Evolutionary conservation across 2,329 filamentous ascomycete species (phyloP), one percentile per base, ranked within the genome.

Genomic region (Pseudogymnoascus sp.): DNA sequence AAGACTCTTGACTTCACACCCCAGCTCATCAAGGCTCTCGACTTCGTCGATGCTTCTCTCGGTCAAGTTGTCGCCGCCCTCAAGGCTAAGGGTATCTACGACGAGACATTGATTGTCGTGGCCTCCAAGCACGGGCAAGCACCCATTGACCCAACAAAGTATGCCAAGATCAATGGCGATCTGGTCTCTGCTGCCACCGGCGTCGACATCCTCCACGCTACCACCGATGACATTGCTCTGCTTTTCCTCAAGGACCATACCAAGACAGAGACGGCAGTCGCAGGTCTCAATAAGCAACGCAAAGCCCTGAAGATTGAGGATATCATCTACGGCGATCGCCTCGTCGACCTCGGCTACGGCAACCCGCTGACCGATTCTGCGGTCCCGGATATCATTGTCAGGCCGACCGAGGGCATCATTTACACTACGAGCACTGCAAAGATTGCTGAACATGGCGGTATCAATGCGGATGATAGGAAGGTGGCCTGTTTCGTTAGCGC

Each of bases 361-460:
- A 64, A 72, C 61, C 71, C 71, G 0, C 21, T 57, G 10, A 69
- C 45, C 4, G 70, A 70, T 47, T 70, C 71, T 6, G 68, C 70
- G 29, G 71, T 73, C 5, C 71, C 71, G 3, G 67, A 73, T 63
- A 71, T 73, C 63, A 72, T 73, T 36, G 66, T 73, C 2, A 54
- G 64, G 29, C 71, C 70, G 2, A 60, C 68, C 14, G 45, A 66
- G 2, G 71, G 71, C 26, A 68, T 69, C 23, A 70, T 72, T 45
- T 73, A 72, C 61, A 73, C 71, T 2, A 71, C 67, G 10, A 67
- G 63, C 18, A 68, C 61, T 6, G 29, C 62, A 14, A 73, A 73
- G 62, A 69, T 71, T 36, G 71, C 68, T 14, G 71, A 72, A 64
- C 71, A 72, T 59, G 71, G 71, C n/a, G 71, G 71, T 5, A 59